phyloP scores from a whole-genome alignment of 2,329 filamentous ascomycete species.

The Aciculosporium take region DNA sequence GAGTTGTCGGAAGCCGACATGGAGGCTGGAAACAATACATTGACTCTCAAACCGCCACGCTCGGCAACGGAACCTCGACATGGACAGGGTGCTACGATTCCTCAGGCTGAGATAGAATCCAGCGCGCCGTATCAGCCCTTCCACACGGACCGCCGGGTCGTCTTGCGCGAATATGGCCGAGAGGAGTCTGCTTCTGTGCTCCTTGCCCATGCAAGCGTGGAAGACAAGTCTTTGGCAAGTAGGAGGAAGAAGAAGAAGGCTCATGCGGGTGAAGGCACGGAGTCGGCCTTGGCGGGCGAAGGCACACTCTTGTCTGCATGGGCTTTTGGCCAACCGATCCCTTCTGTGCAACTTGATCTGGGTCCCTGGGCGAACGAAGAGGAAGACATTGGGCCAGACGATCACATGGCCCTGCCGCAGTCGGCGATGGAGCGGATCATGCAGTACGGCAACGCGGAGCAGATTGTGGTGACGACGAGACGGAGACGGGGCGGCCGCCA shows the following conservation, averaged over 20 bases:
- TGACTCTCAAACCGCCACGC: slow-evolving; percentile 32
- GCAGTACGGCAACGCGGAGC: slow-evolving; percentile 50
- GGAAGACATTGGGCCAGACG: slow-evolving; percentile 35
- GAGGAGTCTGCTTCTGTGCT: slow-evolving; percentile 23
- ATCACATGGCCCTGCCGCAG: slow-evolving; percentile 44
- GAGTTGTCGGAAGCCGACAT: slow-evolving; percentile 38
- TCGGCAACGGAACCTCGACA: slow-evolving; percentile 21
- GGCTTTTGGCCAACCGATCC: slow-evolving; percentile 47
- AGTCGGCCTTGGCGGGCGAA: slow-evolving; percentile 1
- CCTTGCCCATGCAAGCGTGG: slow-evolving; percentile 26
- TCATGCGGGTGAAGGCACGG: slow-evolving; percentile 1
- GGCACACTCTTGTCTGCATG: slow-evolving; percentile 23
- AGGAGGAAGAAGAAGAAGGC: slow-evolving; percentile 21
- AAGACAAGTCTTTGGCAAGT: slow-evolving; percentile 22
- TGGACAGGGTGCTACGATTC: slow-evolving; percentile 48
- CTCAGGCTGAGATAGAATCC: slow-evolving; percentile 81
- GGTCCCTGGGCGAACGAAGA: slow-evolving; percentile 35
- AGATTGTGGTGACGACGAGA: slow-evolving; percentile 71
- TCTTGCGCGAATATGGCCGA: slow-evolving; percentile 50
- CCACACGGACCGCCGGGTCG: slow-evolving; percentile 76
- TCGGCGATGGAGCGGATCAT: slow-evolving; percentile 51
- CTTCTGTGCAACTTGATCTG: slow-evolving; percentile 36
- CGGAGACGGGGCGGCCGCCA: slow-evolving; percentile 43
- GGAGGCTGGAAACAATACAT: slow-evolving; percentile 40
- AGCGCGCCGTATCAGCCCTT: slow-evolving; percentile 93